A percentile compares a stretch with the other conserved stretches of the same genome.
Conservation (phyloP, 192 early-diverging fungal species). For the Entrophospora sp. region DNA sequence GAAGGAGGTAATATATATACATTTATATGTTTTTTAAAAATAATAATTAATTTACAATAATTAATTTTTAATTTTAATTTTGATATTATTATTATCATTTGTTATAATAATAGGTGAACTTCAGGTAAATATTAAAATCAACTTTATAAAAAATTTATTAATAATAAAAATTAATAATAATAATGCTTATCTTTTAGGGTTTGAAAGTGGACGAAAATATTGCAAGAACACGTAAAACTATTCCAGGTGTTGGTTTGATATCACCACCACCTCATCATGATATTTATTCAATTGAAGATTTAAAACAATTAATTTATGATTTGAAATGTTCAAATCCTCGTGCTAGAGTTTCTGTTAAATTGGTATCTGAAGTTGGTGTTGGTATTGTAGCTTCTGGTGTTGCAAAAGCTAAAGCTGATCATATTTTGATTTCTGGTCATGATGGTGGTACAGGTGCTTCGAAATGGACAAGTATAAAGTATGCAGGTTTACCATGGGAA, state of each 20-base stretch:
- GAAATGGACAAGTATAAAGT: conserved; percentile 97
- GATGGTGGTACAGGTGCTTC: conserved; percentile 98
- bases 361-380: conserved; percentile 96
- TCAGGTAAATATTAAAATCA: no score
- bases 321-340: conserved; percentile 87
- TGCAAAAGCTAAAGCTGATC: conserved; percentile 94
- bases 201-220: conserved; percentile 69
- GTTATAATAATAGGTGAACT: no score
- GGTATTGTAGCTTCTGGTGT: conserved; percentile 96
- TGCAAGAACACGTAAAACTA: conserved; percentile 85
- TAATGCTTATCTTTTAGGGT: no score
- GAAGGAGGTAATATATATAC: conserved; percentile 72
- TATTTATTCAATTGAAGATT: conserved; percentile 98
- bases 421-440: conserved; percentile 90
- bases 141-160: no score
- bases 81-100: no score
- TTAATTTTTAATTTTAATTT: no score
- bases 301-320: conserved; percentile 98
- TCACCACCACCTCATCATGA: conserved; percentile 98
- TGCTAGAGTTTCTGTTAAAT: conserved; percentile 92
- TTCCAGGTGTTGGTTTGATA: conserved; percentile 91
- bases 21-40: conserved; percentile 2
- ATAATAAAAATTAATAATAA: no score
- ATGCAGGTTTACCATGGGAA: conserved; percentile 98
- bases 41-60: no score